Evolutionary conservation across 345 rosid genomes (phyloP).

Genomic region (Laguncularia racemosa): DNA sequence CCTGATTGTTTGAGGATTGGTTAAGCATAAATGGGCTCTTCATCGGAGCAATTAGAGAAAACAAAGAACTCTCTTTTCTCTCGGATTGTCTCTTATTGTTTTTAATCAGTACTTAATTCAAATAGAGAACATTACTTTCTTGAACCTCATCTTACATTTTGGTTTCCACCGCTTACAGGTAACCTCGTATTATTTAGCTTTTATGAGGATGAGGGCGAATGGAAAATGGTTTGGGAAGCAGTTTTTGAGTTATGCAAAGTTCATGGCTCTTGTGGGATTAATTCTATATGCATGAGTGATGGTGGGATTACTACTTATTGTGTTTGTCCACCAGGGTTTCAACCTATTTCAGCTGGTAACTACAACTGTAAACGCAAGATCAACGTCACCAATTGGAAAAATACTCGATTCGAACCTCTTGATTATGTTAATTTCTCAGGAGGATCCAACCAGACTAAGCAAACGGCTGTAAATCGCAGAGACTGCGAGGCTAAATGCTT

Average conservation of each 20-base stretch:
- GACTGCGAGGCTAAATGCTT: conserved; percentile 34
- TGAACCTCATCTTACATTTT: too few relatives aligned
- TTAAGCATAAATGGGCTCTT: too few relatives aligned
- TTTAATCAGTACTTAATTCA: too few relatives aligned
- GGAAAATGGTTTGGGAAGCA: conserved; percentile 49
- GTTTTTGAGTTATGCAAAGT: conserved; percentile 36
- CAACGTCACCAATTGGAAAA: not conserved
- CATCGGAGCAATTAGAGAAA: too few relatives aligned
- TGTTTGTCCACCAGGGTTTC: conserved; percentile 53
- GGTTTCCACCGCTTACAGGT: too few relatives aligned
- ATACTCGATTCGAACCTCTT: conserved; percentile 43
- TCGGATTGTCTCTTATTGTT: too few relatives aligned
- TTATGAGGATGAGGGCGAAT: not conserved
- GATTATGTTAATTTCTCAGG: conserved; percentile 57
- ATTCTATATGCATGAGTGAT: conserved; percentile 42
- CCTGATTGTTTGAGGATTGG: too few relatives aligned
- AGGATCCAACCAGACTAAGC: conserved; percentile 19
- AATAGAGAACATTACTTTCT: too few relatives aligned
- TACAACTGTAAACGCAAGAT: conserved; percentile 30
- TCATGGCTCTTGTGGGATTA: conserved; percentile 42
- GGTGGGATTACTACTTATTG: conserved; percentile 26
- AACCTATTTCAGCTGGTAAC: not conserved
- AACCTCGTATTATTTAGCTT: conserved; percentile 37
- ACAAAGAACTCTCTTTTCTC: too few relatives aligned
- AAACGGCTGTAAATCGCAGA: conserved; percentile 19